Evolutionary conservation across 2,329 filamentous ascomycete species (phyloP).

Genomic region (Epichloe gansuensis): DNA sequence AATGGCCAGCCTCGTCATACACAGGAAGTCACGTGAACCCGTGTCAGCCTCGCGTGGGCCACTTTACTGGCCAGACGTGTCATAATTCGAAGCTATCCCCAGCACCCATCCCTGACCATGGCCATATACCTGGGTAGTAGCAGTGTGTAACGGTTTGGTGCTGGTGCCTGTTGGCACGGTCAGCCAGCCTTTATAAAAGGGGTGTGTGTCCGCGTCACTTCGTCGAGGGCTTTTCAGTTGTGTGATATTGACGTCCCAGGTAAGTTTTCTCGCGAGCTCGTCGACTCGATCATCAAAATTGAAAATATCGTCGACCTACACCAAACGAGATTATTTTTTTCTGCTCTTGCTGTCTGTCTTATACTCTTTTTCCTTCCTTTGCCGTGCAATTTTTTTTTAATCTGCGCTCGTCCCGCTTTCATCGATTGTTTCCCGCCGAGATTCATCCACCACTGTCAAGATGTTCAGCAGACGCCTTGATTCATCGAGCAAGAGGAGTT

Average conservation of each 20-base stretch:
- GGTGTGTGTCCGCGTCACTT: background rate
- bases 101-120: slow-evolving; percentile 1
- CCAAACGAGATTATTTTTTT: background rate
- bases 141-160: background rate
- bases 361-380: background rate
- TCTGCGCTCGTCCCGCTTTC: background rate
- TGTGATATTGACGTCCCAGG: background rate
- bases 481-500: slow-evolving; percentile 38
- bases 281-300: background rate
- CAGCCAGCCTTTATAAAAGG: background rate
- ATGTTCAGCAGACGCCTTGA: slow-evolving; percentile 40
- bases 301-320: background rate
- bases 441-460: slow-evolving; percentile 5
- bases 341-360: background rate
- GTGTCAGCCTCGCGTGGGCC: background rate
- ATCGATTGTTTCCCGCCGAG: background rate
- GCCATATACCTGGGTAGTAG: background rate
- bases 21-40: slow-evolving; percentile 4
- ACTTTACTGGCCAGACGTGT: slow-evolving; percentile 8
- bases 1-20: background rate
- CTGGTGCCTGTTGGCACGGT: background rate
- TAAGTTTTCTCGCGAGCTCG: background rate
- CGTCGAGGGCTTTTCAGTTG: background rate
- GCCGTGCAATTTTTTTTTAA: background rate
- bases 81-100: slow-evolving; percentile 4